Evolutionary conservation across 2,329 filamentous ascomycete genomes (phyloP).

Genomic region (Akanthomyces lecanii): DNA sequence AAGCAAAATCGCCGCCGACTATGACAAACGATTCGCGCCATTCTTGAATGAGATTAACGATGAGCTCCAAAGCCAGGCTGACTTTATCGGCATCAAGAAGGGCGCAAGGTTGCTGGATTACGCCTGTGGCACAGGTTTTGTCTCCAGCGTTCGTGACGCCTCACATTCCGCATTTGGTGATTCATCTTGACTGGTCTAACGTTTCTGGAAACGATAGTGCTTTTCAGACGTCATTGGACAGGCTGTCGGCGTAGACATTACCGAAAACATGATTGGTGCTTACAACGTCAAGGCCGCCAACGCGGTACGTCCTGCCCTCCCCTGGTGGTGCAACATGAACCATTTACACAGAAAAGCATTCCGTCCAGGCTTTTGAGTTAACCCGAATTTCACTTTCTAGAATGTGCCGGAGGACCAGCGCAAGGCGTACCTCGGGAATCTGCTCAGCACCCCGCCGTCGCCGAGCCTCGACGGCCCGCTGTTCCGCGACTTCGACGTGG

Average conservation of each 20-base stretch:
- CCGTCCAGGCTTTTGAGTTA: neutral
- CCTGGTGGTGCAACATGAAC: neutral
- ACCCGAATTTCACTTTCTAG: conserved; percentile 25
- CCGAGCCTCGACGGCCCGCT: conserved; percentile 53
- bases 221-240: conserved; percentile 38
- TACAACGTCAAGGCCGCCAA: conserved; percentile 60
- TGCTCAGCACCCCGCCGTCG: conserved; percentile 48
- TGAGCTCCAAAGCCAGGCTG: conserved; percentile 48
- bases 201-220: conserved; percentile 17
- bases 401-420: conserved; percentile 50
- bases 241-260: conserved; percentile 65
- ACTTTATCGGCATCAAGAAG: conserved; percentile 55
- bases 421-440: conserved; percentile 54
- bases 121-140: conserved; percentile 66
- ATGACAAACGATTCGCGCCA: conserved; percentile 51
- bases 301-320: conserved; percentile 36
- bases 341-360: too few species aligned
- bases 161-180: neutral
- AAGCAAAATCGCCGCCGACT: conserved; percentile 30
- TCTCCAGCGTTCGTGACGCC: conserved; percentile 52
- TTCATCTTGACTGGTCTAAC: neutral
- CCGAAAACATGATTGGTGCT: conserved; percentile 62
- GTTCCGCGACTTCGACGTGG: conserved; percentile 67
- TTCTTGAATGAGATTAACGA: conserved; percentile 50
- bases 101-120: conserved; percentile 64